Percentiles rank a stretch among this genome's conserved stretches.
phyloP scores from a whole-genome alignment of 345 rosid genomes.

The Rhodamnia rubescens region DNA sequence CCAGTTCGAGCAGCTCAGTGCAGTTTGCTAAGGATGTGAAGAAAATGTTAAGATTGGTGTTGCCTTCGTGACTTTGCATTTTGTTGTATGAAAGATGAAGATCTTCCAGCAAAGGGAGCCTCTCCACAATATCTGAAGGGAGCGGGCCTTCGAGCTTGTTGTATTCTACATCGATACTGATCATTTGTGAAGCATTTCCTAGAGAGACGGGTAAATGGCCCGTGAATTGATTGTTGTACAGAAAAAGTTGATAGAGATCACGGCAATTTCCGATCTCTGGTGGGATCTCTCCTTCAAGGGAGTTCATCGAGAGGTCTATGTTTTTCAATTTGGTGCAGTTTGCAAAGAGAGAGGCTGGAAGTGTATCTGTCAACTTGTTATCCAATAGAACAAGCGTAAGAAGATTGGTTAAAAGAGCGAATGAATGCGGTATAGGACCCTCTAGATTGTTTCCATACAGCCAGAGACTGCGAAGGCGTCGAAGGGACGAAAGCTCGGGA shows the following conservation, averaged over 20 bases:
- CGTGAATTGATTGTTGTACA: slow-evolving; percentile 30
- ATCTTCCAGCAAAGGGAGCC: slow-evolving; percentile 1
- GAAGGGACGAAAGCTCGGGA: slow-evolving; percentile 23
- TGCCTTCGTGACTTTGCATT: slow-evolving; percentile 28
- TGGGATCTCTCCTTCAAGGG: slow-evolving; percentile 31
- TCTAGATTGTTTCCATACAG: slow-evolving; percentile 17
- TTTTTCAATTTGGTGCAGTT: slow-evolving; percentile 28
- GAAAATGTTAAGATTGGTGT: slow-evolving; percentile 35
- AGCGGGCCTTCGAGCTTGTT: slow-evolving; percentile 30
- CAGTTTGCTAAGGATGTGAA: slow-evolving; percentile 31
- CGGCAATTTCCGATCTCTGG: slow-evolving; percentile 33
- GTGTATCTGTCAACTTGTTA: neutral
- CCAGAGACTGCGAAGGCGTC: slow-evolving; percentile 9
- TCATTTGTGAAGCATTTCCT: slow-evolving; percentile 18
- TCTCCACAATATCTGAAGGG: slow-evolving; percentile 24
- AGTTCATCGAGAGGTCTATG: slow-evolving; percentile 33
- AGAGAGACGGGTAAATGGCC: slow-evolving; percentile 29
- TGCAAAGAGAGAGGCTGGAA: neutral
- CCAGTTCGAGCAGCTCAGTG: slow-evolving; percentile 26
- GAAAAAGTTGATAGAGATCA: slow-evolving; percentile 11
- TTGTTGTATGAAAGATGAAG: slow-evolving; percentile 38
- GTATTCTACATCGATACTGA: slow-evolving; percentile 25
- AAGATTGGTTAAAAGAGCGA: slow-evolving; percentile 21
- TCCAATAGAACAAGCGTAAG: neutral
- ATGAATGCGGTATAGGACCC: slow-evolving; percentile 25